A percentile compares a stretch with the other conserved stretches of the same genome.
Conservation (phyloP, 2,329 filamentous ascomycete species). For the Ustulina deusta region DNA sequence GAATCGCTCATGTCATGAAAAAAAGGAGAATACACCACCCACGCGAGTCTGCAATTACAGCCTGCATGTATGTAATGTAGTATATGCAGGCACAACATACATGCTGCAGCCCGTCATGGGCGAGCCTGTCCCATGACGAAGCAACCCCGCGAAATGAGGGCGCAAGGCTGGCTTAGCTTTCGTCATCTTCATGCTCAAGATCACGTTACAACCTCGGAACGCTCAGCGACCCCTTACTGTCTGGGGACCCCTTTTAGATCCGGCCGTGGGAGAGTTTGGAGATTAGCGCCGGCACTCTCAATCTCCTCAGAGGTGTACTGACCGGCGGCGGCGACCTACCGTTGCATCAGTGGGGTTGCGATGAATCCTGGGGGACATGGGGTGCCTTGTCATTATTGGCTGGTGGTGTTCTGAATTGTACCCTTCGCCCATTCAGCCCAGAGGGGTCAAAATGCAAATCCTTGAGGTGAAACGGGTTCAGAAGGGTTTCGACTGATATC, state of each 20-base stretch:
- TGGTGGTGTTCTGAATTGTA: neutral
- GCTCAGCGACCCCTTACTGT: slow-evolving; percentile 4
- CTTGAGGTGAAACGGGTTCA: slow-evolving; percentile 25
- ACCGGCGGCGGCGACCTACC: neutral
- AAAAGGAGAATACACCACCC: slow-evolving; percentile 13
- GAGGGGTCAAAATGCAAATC: slow-evolving; percentile 7
- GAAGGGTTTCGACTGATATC: slow-evolving; percentile 28
- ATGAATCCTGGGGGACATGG: slow-evolving; percentile 24
- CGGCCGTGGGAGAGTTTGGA: neutral
- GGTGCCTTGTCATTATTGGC: slow-evolving; percentile 12
- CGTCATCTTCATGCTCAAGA: neutral
- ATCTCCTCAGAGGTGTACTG: neutral
- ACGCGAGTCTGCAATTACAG: slow-evolving; percentile 13
- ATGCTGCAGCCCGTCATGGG: neutral
- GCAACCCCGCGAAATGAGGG: neutral
- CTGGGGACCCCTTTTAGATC: neutral
- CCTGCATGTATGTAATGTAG: neutral
- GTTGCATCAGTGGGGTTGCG: slow-evolving; percentile 23
- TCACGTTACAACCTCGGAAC: neutral
- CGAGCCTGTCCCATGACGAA: neutral
- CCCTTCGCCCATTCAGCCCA: neutral
- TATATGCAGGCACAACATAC: slow-evolving; percentile 4
- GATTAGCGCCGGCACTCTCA: neutral
- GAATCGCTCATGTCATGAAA: slow-evolving; percentile 4
- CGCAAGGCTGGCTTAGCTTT: neutral